phyloP scores from a whole-genome alignment of 163 green algal genomes.

The Chlorella variabilis region DNA sequence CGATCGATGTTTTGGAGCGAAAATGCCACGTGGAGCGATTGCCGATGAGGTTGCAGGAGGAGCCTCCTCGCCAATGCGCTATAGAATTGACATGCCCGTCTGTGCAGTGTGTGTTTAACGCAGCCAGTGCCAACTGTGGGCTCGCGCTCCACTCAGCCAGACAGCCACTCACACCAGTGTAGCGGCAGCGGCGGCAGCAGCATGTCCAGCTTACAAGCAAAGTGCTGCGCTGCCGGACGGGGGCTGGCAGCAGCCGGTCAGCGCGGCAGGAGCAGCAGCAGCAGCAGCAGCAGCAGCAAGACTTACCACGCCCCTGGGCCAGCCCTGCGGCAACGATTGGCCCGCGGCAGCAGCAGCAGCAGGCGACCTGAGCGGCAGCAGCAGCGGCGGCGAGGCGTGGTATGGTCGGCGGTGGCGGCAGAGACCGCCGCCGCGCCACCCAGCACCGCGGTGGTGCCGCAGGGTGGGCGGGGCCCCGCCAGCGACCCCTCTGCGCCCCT shows the following conservation, averaged over 20 bases:
- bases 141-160: no score
- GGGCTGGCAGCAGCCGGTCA: neutral
- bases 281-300: neutral
- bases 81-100: no score
- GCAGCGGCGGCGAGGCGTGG: neutral
- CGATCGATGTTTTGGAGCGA: no score
- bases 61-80: no score
- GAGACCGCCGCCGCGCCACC: conserved; percentile 8
- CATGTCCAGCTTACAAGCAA: neutral
- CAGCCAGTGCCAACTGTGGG: no score
- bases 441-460: conserved; percentile 2
- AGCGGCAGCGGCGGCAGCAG: no score
- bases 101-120: no score
- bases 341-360: neutral
- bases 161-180: no score
- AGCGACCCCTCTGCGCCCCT: neutral
- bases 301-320: neutral
- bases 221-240: no score
- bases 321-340: neutral
- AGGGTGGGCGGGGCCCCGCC: conserved; percentile 5
- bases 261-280: neutral
- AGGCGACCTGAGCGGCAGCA: neutral
- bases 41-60: no score
- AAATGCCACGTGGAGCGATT: no score
- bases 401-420: conserved; percentile 3